A percentile compares a stretch with the other conserved stretches of the same genome.
Evolutionary conservation across 108 stramenopile species (phyloP).

Genomic region (Skeletonema potamos): DNA sequence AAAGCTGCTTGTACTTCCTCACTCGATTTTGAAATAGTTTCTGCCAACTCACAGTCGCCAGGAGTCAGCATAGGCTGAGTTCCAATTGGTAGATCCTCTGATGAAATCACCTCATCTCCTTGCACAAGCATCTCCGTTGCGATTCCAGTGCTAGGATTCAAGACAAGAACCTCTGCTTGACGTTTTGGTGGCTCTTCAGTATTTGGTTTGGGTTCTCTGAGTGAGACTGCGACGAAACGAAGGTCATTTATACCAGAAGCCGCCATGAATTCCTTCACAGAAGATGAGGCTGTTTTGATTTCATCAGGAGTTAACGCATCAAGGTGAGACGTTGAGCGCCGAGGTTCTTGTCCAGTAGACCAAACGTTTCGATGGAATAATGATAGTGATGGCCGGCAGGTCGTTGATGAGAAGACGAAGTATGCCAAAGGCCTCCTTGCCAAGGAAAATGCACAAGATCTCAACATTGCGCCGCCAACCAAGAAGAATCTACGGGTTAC

Average conservation of each 20-base stretch:
- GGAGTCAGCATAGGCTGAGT: slow-evolving; percentile 74
- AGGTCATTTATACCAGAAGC: slow-evolving; percentile 9
- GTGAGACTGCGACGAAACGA: slow-evolving; percentile 55
- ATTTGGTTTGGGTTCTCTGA: slow-evolving; percentile 40
- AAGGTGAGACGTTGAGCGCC: slow-evolving; percentile 24
- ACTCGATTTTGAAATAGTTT: slow-evolving; percentile 53
- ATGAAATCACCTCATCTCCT: slow-evolving; percentile 5
- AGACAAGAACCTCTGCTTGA: slow-evolving; percentile 43
- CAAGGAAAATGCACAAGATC: not conserved
- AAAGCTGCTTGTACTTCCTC: slow-evolving; percentile 32
- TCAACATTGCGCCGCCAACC: not conserved
- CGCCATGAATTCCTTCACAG: slow-evolving; percentile 21
- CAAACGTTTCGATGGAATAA: slow-evolving; percentile 5
- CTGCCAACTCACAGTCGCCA: slow-evolving; percentile 69
- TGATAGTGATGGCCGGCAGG: not conserved
- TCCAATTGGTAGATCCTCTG: slow-evolving; percentile 36
- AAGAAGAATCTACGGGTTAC: too few relatives aligned
- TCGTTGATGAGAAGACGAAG: slow-evolving; percentile 19
- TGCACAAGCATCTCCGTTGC: slow-evolving; percentile 47
- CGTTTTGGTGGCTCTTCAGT: slow-evolving; percentile 16
- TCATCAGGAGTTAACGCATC: slow-evolving; percentile 46
- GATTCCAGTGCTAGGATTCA: slow-evolving; percentile 48
- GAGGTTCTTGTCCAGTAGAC: slow-evolving; percentile 20
- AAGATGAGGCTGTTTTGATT: slow-evolving; percentile 28
- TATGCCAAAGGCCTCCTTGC: not conserved